Percentiles rank a stretch among this genome's conserved stretches.
Conservation (phyloP, 169 alveolate species). For the Plasmodium gallinaceum region DNA sequence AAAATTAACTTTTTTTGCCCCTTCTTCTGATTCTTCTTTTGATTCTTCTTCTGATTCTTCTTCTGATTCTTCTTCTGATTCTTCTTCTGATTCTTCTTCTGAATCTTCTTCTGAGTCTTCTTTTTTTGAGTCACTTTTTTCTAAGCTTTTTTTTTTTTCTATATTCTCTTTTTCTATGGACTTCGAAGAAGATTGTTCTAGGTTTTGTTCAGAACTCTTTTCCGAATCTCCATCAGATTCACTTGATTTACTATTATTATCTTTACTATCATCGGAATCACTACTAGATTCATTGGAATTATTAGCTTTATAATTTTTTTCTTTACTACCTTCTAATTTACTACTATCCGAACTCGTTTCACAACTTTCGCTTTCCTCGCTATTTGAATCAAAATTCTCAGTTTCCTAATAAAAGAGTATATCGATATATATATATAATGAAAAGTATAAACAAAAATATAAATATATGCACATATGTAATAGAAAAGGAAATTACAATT, state of each 20-base stretch:
- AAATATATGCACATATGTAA: not conserved
- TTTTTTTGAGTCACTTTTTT: constrained; percentile 1
- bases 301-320: not conserved
- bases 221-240: not conserved
- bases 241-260: not conserved
- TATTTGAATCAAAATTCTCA: constrained; percentile 7
- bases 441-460: not conserved
- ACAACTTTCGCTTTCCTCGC: constrained; percentile 18
- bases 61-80: constrained; percentile 9
- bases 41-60: constrained; percentile 6
- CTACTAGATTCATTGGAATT: not conserved
- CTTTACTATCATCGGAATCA: constrained; percentile 7
- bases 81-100: constrained; percentile 37
- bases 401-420: constrained; percentile 13
- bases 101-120: constrained; percentile 45
- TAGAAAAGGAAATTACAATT: constrained; percentile 4
- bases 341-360: constrained; percentile 11
- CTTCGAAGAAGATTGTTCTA: not conserved
- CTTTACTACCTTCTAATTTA: constrained; percentile 7
- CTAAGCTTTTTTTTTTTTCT: constrained; percentile 1
- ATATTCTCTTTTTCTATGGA: not conserved
- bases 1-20: not conserved
- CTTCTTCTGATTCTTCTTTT: constrained; percentile 18
- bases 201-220: not conserved
- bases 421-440: not conserved